Evolutionary conservation across 768 basidiomycete genomes (phyloP), one percentile per base, ranked within the genome.

Genomic region (Serendipita sp.): DNA sequence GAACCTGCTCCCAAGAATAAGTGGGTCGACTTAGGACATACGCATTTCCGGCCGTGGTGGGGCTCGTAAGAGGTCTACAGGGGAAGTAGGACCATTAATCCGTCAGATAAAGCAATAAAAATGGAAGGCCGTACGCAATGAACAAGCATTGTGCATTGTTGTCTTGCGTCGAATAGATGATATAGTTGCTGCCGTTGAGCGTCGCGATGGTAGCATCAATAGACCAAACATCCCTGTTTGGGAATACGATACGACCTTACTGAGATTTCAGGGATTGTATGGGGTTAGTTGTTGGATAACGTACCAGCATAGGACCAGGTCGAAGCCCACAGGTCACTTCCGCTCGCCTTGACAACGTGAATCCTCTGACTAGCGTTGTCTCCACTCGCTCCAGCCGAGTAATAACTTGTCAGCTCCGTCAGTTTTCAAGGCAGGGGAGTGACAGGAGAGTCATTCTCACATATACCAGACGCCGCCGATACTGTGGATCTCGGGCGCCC

Each of bases 401-500:
- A 65, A 32, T 63, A 46, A 15, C 44, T 47, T 41, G 18, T 41
- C 32, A 35, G 46, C 64, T 13, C 18, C 28, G 10, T 11, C 23
- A 5, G 46, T 35, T 23, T 16, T 54, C 64, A 35, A 5, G 11
- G 23, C 23, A 23, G 23, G 23, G 23, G 23, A 23, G 23, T 23
- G 23, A 23, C 23, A 23, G 23, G 23, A 23, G 23, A 23, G 23
- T 23, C 23, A 64, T n/a, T 54, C 64, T 16, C n/a, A 65, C 65
- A 65, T 60, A 34, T 65, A 51, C 65, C 65, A 65, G 16, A 30
- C 44, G 18, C 47, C 28, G n/a, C 44, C 34, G 18, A 44, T 54
- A 41, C 51, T 56, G 38, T 65, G 65, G 23, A 65, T 65, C 35
- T 65, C 65, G 41, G 65, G 65, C 10, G 65, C 65, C 65, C 41